Base-by-base conservation (phyloP, 495 filamentous ascomycete species). In the Umbilicaria muhlenbergii region DNA sequence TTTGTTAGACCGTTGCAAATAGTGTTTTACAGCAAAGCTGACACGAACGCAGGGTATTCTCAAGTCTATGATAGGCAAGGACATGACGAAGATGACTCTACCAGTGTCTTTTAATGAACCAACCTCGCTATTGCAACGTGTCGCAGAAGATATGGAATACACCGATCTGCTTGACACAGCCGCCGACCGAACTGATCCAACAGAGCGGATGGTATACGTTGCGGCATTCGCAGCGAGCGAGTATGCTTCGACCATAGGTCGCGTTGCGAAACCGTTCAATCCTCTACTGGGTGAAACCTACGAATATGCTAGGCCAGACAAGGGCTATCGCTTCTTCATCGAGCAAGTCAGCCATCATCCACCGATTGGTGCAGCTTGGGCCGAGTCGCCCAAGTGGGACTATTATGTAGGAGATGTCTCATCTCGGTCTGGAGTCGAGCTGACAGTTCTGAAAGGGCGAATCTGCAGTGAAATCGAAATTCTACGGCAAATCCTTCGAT, bases 11-110 rank as follows among this genome's bases (percentile, higher is more conserved):
- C 6, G 14, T 34, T 3, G 3, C n/a, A n/a, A 36, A 14, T 17
- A 38, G 36, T 33, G 10, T 33, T 39, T 12, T 41, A 43, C 36
- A 18, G 48, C 15, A 45, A 19, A 39, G 11, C 63, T 64, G 46
- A 68, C 46, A 28, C 14, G 16, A 42, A 11, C n/a, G 42, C 47
- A 96, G 89, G 80, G 81, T 45, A 94, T 98, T 48, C 63, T 98
- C 39, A 96, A 96, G 68, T 98, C 91, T 34, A 98, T 98, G 91
- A 94, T 98, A 54, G 91, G 91, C 44, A 98, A 96, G 59, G 91
- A 98, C 58, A 96, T 98, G 91, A 98, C 91, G 15, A 95, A 87
- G 66, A 96, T 98, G 91, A 98, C 91, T 2, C 70, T 98, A 4
- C 91, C 91, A 0, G 91, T 98, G 5, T 94, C 91, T 11, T 98